These are phyloP conservation scores for Sporopachydermia lactativora DNA, from an alignment of 805 yeast genomes.

Conservation along the genomic window DNA sequence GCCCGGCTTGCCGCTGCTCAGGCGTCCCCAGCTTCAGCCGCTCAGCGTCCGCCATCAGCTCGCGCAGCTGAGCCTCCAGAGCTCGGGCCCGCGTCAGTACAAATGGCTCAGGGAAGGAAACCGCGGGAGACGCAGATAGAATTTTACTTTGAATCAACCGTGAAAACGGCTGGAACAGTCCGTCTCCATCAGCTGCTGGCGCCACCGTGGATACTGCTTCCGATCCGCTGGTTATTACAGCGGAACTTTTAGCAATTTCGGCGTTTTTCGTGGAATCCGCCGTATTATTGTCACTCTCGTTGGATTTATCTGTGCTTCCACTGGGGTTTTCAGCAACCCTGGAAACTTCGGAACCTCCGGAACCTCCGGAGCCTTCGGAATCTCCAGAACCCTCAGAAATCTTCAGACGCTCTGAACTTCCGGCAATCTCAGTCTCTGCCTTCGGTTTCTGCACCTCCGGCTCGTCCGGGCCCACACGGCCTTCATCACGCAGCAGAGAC, in stretches of 20 bases:
- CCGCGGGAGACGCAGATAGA: constrained; percentile 78
- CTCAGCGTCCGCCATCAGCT: constrained; percentile 6
- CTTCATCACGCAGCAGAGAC: constrained; percentile 55
- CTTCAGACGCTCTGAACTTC: constrained; percentile 9
- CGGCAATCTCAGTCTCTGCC: constrained; percentile 19
- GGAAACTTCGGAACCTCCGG: not conserved
- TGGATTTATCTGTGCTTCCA: not conserved
- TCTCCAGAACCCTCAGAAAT: constrained; percentile 1
- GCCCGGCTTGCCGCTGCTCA: constrained; percentile 2
- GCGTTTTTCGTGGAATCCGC: not conserved
- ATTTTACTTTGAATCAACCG: constrained; percentile 32
- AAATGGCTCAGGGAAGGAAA: constrained; percentile 57
- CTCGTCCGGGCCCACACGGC: constrained; percentile 26
- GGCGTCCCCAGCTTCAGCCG: constrained; percentile 2
- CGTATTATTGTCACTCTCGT: not conserved
- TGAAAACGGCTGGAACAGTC: constrained; percentile 10
- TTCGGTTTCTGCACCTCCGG: too few species aligned
- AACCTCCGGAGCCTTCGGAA: too few species aligned
- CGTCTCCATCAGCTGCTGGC: too few species aligned
- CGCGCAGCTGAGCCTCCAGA: constrained; percentile 28
- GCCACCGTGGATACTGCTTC: too few species aligned
- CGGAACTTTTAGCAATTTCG: not conserved
- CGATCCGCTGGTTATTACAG: too few species aligned
- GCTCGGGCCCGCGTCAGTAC: constrained; percentile 39
- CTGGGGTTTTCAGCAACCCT: not conserved